Conservation (phyloP, 2,329 filamentous ascomycete species). For the Rhexocercosporidium sp. region DNA sequence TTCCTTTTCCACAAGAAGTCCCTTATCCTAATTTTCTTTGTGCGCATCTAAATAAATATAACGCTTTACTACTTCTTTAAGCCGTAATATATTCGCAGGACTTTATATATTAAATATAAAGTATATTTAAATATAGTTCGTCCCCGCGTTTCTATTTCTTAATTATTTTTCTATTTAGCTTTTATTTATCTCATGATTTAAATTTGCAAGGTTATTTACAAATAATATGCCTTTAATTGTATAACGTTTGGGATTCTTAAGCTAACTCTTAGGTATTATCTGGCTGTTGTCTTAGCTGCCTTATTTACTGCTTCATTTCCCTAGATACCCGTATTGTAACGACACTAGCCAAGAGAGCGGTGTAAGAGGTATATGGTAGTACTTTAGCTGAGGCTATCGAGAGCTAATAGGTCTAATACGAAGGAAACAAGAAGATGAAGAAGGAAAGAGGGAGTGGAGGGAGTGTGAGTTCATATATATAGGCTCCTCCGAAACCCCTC, state of each 20-base stretch:
- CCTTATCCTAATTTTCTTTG: not conserved
- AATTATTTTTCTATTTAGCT: not conserved
- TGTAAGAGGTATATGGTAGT: too few relatives aligned
- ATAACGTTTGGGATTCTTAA: not conserved
- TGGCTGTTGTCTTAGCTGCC: conserved; percentile 5
- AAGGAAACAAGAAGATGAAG: too few relatives aligned
- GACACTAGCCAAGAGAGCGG: too few relatives aligned
- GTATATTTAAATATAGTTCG: conserved; percentile 5
- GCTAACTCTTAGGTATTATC: conserved; percentile 9
- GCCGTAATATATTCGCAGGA: conserved; percentile 2
- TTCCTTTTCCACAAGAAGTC: not conserved
- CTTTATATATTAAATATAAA: not conserved
- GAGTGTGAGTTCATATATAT: too few relatives aligned
- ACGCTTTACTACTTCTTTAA: not conserved
- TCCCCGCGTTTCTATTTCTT: not conserved
- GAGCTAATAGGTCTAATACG: too few relatives aligned
- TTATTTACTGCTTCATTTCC: conserved; percentile 29
- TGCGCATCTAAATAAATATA: not conserved
- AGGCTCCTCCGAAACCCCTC: too few relatives aligned
- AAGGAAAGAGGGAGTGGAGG: too few relatives aligned
- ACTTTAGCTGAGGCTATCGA: too few relatives aligned
- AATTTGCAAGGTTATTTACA: not conserved
- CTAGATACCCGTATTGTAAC: conserved; percentile 28
- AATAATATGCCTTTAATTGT: not conserved
- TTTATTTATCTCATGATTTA: not conserved